Percentiles rank a stretch among this genome's conserved stretches.
These are phyloP conservation scores for Seiridium cupressi DNA, from an alignment of 2,329 filamentous ascomycete species.

Conservation along the genomic window DNA sequence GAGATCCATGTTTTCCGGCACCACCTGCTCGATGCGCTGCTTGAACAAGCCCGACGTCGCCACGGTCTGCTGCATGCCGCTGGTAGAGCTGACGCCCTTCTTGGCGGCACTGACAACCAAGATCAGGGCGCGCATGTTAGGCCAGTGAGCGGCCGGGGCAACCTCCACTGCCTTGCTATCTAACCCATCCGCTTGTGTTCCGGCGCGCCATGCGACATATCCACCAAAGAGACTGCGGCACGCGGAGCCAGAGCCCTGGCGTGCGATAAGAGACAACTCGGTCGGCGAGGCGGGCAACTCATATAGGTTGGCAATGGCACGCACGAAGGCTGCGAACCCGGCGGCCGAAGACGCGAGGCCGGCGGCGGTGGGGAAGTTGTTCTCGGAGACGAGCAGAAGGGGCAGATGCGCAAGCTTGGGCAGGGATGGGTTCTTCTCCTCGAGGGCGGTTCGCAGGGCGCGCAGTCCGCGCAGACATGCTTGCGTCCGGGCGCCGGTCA, in stretches of 20 bases:
- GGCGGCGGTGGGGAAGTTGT: slow-evolving; percentile 98
- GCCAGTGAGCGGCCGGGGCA: slow-evolving; percentile 88
- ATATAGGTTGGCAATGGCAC: slow-evolving; percentile 91
- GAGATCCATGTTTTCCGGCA: slow-evolving; percentile 76
- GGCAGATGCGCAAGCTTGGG: slow-evolving; percentile 76
- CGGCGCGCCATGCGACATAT: slow-evolving; percentile 93
- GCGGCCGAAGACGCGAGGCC: slow-evolving; percentile 76
- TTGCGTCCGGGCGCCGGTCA: slow-evolving; percentile 86
- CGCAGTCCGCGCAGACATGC: slow-evolving; percentile 90
- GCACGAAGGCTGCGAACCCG: slow-evolving; percentile 69
- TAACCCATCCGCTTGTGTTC: slow-evolving; percentile 70
- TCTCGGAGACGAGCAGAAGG: slow-evolving; percentile 87
- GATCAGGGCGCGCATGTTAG: slow-evolving; percentile 87
- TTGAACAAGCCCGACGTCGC: slow-evolving; percentile 86
- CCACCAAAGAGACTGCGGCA: slow-evolving; percentile 92
- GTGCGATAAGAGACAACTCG: slow-evolving; percentile 83
- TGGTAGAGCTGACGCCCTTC: slow-evolving; percentile 90
- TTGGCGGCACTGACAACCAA: slow-evolving; percentile 91
- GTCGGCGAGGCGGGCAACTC: slow-evolving; percentile 76
- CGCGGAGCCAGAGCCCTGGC: slow-evolving; percentile 92
- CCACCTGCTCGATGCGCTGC: slow-evolving; percentile 70
- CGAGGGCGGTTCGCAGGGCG: slow-evolving; percentile 71
- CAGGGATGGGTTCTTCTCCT: slow-evolving; percentile 68
- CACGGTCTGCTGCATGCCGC: slow-evolving; percentile 97
- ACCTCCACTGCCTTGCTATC: slow-evolving; percentile 90